Percentiles rank a stretch among this genome's conserved stretches.
Evolutionary conservation across 495 filamentous ascomycete species (phyloP).

Genomic region (Symbiotaphrina buchneri): DNA sequence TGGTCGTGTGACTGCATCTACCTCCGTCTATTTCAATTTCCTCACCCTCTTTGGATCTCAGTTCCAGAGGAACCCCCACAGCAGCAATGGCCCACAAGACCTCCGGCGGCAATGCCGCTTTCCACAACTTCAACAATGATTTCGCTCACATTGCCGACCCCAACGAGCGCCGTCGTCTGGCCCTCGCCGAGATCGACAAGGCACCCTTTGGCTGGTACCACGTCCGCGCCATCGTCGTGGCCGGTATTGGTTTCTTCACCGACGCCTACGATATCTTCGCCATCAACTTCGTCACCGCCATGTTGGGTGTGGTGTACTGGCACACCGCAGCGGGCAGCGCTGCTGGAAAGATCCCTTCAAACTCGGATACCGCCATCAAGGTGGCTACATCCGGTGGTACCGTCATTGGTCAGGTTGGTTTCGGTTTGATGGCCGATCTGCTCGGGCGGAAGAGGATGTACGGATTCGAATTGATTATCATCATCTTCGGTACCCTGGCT

Average conservation of each 20-base stretch:
- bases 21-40: too few relatives aligned
- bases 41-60: too few relatives aligned
- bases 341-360: constrained; percentile 26
- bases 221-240: constrained; percentile 49
- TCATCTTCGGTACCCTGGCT: constrained; percentile 66
- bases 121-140: constrained; percentile 42
- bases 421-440: constrained; percentile 61
- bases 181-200: constrained; percentile 59
- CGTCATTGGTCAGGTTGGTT: constrained; percentile 64
- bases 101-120: constrained; percentile 38
- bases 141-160: constrained; percentile 43
- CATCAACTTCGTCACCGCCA: constrained; percentile 33
- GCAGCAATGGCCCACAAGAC: constrained; percentile 21
- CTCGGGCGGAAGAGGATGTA: constrained; percentile 73
- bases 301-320: constrained; percentile 59
- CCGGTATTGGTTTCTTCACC: constrained; percentile 73
- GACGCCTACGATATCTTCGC: constrained; percentile 69
- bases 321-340: constrained; percentile 17
- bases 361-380: constrained; percentile 67
- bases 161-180: constrained; percentile 49
- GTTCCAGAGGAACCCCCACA: too few relatives aligned
- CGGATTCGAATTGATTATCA: constrained; percentile 69
- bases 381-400: constrained; percentile 72
- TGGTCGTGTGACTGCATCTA: too few relatives aligned
- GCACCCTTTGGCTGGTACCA: constrained; percentile 66